These are phyloP conservation scores for Suillus cothurnatus DNA, from an alignment of 768 basidiomycete species.

Conservation along the genomic window DNA sequence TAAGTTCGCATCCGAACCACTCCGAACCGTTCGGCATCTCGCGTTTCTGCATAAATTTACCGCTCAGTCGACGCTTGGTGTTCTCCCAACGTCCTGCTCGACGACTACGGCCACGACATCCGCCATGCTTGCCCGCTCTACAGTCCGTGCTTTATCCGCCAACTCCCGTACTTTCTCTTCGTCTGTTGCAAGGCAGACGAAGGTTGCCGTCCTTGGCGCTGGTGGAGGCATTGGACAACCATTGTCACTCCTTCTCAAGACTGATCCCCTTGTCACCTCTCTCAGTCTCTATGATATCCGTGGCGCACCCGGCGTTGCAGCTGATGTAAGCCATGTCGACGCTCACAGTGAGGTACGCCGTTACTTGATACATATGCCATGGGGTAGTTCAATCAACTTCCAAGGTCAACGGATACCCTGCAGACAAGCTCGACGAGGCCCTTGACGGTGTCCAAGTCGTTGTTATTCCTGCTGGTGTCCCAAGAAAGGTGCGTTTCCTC, in stretches of 20 bases:
- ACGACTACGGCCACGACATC: constrained; percentile 21
- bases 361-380: constrained; percentile 7
- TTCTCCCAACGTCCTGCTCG: not conserved
- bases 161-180: constrained; percentile 76
- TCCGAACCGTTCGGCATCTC: constrained; percentile 2
- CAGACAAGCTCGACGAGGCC: constrained; percentile 87
- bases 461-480: constrained; percentile 98
- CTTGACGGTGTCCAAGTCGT: constrained; percentile 90
- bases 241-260: constrained; percentile 90
- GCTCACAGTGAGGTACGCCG: constrained; percentile 72
- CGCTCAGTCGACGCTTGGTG: not conserved
- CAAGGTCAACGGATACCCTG: constrained; percentile 78
- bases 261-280: constrained; percentile 84
- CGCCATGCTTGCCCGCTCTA: constrained; percentile 69
- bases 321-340: constrained; percentile 95
- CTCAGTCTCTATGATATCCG: constrained; percentile 93
- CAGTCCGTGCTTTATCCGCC: constrained; percentile 55
- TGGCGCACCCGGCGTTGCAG: constrained; percentile 95
- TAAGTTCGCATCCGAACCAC: not conserved
- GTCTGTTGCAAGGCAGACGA: constrained; percentile 68
- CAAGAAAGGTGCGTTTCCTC: constrained; percentile 75
- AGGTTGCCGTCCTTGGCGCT: constrained; percentile 96
- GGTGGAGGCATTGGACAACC: constrained; percentile 99
- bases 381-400: constrained; percentile 2
- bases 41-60: constrained; percentile 4